phyloP scores from a whole-genome alignment of 1,284 basidiomycete genomes.

The Rhizoctonia solani region DNA sequence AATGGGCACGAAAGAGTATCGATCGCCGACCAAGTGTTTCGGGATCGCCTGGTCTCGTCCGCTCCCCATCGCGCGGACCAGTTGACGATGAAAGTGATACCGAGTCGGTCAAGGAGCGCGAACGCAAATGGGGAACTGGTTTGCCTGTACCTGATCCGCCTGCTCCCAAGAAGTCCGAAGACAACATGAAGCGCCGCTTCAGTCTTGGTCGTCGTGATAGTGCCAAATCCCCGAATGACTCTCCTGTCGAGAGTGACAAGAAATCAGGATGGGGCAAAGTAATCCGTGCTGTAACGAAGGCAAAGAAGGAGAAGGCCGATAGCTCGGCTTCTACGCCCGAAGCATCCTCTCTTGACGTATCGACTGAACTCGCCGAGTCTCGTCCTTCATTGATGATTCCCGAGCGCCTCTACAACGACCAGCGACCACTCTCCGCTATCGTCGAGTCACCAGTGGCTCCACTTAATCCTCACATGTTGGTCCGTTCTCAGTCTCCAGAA shows the following conservation, averaged over 20 bases:
- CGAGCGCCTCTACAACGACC: neutral
- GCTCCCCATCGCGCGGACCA: constrained; percentile 10
- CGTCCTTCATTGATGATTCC: constrained; percentile 20
- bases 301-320: constrained; percentile 28
- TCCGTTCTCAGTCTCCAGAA: neutral
- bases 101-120: constrained; percentile 24
- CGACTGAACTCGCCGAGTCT: constrained; percentile 11
- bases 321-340: neutral
- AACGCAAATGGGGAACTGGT: constrained; percentile 26
- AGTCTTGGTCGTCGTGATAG: constrained; percentile 19
- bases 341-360: neutral
- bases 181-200: constrained; percentile 30
- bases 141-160: constrained; percentile 6
- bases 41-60: neutral
- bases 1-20: constrained; percentile 18
- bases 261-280: constrained; percentile 29
- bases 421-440: constrained; percentile 31
- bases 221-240: constrained; percentile 15
- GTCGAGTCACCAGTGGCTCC: constrained; percentile 22
- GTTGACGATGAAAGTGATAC: constrained; percentile 6
- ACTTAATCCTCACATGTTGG: neutral
- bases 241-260: constrained; percentile 18
- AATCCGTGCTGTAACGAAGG: constrained; percentile 11
- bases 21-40: constrained; percentile 10
- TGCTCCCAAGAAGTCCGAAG: constrained; percentile 16